Base-by-base conservation (phyloP, 2,329 filamentous ascomycete species). In the Coleophoma eucalyptorum region DNA sequence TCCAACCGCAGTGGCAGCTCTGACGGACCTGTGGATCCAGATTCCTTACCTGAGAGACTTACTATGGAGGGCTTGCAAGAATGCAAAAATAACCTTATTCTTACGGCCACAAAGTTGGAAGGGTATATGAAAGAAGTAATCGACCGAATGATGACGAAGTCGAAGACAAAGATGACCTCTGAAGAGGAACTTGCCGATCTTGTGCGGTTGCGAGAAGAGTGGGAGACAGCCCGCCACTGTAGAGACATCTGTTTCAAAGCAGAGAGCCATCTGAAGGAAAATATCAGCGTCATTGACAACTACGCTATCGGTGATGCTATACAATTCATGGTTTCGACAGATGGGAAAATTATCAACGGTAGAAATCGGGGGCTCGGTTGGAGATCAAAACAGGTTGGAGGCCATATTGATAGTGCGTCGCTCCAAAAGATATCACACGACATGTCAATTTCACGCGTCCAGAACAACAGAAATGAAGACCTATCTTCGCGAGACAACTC, bases 291-390 rank as follows among this genome's bases (percentile, higher is more conserved):
- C 3, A 63, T 70, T 52, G 65, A 68, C 18, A 69, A 69, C 44
- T 60, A 69, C 44, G 63, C 58, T 37, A 67, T 62, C 13, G 66
- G 67, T 13, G 66, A 69, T 48, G 56, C 66, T 32, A 35, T 69
- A 7, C 65, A 69, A 48, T 67, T 68, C 48, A 69, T 69, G 66
- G 65, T 69, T 43, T 70, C 67, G 34, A 62, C 66, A 11, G 62
- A 66, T 50, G 64, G 63, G n/a, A 61, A 65, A 33, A 53, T 60
- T 31, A 54, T 69, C 48, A 60, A 67, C 47, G 63, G 65, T 38
- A 68, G 53, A 51, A 69, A 69, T 52, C 56, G 58, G 53, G 60
- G 59, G 43, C 48, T 61, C 53, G 59, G 58, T n/a, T 66, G 62
- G 62, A 66, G 63, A 53, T 61, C 55, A 18, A 67, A 62, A 54